Evolutionary conservation across 2,329 filamentous ascomycete genomes (phyloP).

Genomic region (Zelopaecilomyces penicillatus): DNA sequence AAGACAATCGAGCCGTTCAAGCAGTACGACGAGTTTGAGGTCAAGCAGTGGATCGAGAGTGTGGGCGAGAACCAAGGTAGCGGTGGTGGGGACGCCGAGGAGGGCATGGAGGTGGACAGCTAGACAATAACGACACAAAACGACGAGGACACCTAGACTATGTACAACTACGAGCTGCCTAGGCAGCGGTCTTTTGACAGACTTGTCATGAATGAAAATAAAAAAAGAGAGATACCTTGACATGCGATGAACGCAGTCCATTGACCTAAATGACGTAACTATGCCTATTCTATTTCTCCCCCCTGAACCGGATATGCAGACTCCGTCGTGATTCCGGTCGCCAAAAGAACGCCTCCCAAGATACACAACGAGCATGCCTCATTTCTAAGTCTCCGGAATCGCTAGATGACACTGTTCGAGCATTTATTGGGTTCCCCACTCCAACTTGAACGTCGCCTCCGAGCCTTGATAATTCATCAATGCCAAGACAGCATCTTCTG

Average conservation of each 20-base stretch:
- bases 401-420: no score
- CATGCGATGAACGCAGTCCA: neutral
- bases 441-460: slow-evolving; percentile 66
- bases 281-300: no score
- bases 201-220: slow-evolving; percentile 7
- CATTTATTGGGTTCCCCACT: slow-evolving; percentile 63
- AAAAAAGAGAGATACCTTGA: slow-evolving; percentile 8
- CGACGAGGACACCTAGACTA: slow-evolving; percentile 20
- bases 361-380: no score
- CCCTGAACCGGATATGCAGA: no score
- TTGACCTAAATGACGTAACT: no score
- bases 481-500: slow-evolving; percentile 62
- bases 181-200: slow-evolving; percentile 13
- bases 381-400: no score
- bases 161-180: slow-evolving; percentile 27
- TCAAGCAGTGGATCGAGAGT: slow-evolving; percentile 78
- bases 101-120: slow-evolving; percentile 29
- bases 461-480: slow-evolving; percentile 70
- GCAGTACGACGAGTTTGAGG: slow-evolving; percentile 81
- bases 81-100: slow-evolving; percentile 28
- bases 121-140: slow-evolving; percentile 16
- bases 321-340: no score
- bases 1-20: slow-evolving; percentile 71
- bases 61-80: slow-evolving; percentile 45
- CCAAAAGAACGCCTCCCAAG: no score